A percentile compares a stretch with the other conserved stretches of the same genome.
These are phyloP conservation scores for Cucumis sativus DNA, from an alignment of 306 rosid genomes.

Conservation along the genomic window Cucumber_9930_V3 NC_026661.2:773501-774000, in stretches of 20 bases:
- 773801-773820: not conserved
- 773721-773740: not conserved
- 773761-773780: not conserved
- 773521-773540: not conserved
- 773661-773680: not conserved
- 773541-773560: slow-evolving; percentile 4
- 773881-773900: not conserved
- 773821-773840: not conserved
- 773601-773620: not conserved
- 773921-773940: not conserved
- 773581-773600: not conserved
- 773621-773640: not conserved
- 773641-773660: not conserved
- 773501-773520: not conserved
- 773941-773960: not conserved
- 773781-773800: not conserved
- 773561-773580: not conserved
- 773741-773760: not conserved
- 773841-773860: not conserved
- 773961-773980: not conserved
- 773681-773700: not conserved
- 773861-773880: not conserved
- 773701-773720: not conserved
- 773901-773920: not conserved
- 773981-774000: not conserved